Evolutionary conservation across 2,329 filamentous ascomycete species (phyloP), one percentile per base, ranked within the genome.

Genomic region (Penicillium sp.): DNA sequence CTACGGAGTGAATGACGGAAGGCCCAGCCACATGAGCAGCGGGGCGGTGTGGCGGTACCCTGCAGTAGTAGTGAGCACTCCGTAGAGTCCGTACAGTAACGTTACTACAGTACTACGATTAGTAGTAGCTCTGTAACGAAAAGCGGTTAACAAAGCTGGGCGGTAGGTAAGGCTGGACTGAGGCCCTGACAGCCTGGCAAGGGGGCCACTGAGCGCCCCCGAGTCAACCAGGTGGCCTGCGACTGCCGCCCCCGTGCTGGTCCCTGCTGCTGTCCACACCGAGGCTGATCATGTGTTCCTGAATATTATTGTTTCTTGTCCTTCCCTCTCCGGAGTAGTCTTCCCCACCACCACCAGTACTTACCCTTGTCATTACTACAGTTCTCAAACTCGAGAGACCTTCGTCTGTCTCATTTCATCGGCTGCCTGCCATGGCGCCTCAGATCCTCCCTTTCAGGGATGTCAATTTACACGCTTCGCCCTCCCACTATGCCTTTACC

Each of bases 401-500:
- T n/a, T 14, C 8, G 10, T 41, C 20, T 31, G 48, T 50, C 31
- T 20, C 47, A 57, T 54, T 59, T 37, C 54, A 45, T 48, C 39
- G 59, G 51, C 34, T 84, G 84, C 38, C 61, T 49, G 67, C 64
- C 50, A 78, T 78, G 76, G 66, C 73, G 55, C 63, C 65, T 60
- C 67, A 74, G 55, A 59, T 73, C 56, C 81, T 89, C 57, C 95
- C 94, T 22, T 99, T 93, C 79, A 87, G 94, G 74, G 95, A 99
- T 82, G 96, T 98, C 82, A 99, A 98, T 77, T 88, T 99, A 76
- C 92, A 96, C 78, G 90, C 92, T 66, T 92, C 94, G 54, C 84
- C 91, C 70, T 91, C 94, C 70, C 90, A 95, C 74, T 99, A 99
- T 83, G 91, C 92, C 70, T 99, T 99, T 78, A 93, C 91, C 41